Evolutionary conservation across 106 monocot genomes (phyloP).

Genomic region (Acorus gramineus): DNA sequence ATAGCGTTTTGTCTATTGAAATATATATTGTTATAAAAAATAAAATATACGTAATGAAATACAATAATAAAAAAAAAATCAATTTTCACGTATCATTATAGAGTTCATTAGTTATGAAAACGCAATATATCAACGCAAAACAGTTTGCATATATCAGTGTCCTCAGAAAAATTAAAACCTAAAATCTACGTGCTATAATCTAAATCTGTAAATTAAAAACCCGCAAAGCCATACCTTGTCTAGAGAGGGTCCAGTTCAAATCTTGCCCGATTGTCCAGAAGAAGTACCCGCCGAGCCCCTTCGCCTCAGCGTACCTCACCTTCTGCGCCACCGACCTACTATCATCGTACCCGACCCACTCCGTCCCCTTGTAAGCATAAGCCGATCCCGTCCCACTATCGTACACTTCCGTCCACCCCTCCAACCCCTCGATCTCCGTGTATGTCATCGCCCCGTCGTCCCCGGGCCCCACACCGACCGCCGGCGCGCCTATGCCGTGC

Average conservation of each 20-base stretch:
- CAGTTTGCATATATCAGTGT: too few species aligned
- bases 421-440: constrained; percentile 4
- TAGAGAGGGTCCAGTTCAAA: constrained; percentile 4
- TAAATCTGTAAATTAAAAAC: too few species aligned
- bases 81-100: too few species aligned
- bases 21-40: too few species aligned
- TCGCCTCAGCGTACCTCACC: constrained; percentile 8
- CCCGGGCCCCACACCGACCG: neutral
- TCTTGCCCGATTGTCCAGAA: constrained; percentile 10
- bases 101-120: too few species aligned
- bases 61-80: too few species aligned
- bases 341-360: constrained; percentile 21
- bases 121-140: too few species aligned
- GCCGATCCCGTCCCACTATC: neutral
- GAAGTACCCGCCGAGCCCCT: constrained; percentile 15
- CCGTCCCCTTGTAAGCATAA: constrained; percentile 15
- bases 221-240: neutral
- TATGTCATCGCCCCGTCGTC: constrained; percentile 5
- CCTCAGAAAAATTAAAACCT: too few species aligned
- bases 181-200: too few species aligned
- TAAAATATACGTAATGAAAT: too few species aligned
- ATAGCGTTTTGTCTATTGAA: too few species aligned
- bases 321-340: constrained; percentile 1
- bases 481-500: constrained; percentile 15
- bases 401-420: constrained; percentile 5